Conservation (phyloP, 1,139 yeast genomes). For the Debaryomyces sp. region DNA sequence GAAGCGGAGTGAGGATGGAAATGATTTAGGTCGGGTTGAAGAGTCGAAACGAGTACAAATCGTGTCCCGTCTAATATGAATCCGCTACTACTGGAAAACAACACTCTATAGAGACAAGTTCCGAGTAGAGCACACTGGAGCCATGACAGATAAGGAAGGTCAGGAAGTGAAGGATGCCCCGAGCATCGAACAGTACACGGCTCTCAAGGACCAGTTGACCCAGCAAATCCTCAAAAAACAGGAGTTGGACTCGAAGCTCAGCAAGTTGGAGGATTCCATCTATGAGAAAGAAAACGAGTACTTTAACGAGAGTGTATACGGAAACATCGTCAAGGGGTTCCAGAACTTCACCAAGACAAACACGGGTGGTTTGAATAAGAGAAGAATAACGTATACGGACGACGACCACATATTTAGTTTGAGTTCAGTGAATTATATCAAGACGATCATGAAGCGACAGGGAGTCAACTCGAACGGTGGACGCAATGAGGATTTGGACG, state of each 20-base stretch:
- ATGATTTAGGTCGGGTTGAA: background rate
- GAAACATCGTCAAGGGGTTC: slow-evolving; percentile 87
- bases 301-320: slow-evolving; percentile 67
- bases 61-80: background rate
- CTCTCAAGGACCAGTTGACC: slow-evolving; percentile 67
- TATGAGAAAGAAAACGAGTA: slow-evolving; percentile 81
- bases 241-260: slow-evolving; percentile 63
- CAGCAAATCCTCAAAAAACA: slow-evolving; percentile 67
- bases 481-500: slow-evolving; percentile 43
- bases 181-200: slow-evolving; percentile 58
- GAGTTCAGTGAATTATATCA: slow-evolving; percentile 73
- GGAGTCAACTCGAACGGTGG: slow-evolving; percentile 19
- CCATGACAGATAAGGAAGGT: slow-evolving; percentile 8
- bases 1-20: too few relatives aligned
- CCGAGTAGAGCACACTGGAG: background rate
- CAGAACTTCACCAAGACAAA: slow-evolving; percentile 72
- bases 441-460: slow-evolving; percentile 53
- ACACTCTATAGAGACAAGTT: background rate
- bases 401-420: slow-evolving; percentile 86
- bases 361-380: slow-evolving; percentile 44
- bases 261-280: slow-evolving; percentile 74
- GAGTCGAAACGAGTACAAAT: background rate
- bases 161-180: slow-evolving; percentile 3
- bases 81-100: background rate
- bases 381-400: slow-evolving; percentile 64